These are phyloP conservation scores for Rhodotorula sp. DNA, from an alignment of 1,284 basidiomycete genomes.

Conservation along the genomic window DNA sequence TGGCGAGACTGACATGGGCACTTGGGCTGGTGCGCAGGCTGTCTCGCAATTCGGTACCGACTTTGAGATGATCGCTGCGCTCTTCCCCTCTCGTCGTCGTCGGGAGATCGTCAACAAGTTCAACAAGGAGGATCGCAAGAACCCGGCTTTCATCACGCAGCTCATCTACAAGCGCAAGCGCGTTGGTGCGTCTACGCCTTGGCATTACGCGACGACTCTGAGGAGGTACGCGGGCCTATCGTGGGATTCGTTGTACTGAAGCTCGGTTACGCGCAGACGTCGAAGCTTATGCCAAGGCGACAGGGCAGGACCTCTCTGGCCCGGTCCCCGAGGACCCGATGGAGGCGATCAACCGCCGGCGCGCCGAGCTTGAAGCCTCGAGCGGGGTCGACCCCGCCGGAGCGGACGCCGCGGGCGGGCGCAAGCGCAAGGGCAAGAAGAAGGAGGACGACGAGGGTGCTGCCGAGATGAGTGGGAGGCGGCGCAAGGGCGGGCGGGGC, in stretches of 20 bases:
- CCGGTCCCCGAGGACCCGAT: conserved; percentile 43
- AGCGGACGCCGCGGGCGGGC: neutral
- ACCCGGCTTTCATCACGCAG: conserved; percentile 55
- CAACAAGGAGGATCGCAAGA: conserved; percentile 78
- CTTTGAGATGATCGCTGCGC: conserved; percentile 82
- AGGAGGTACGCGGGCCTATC: neutral
- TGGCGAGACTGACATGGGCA: neutral
- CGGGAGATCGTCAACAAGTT: conserved; percentile 89
- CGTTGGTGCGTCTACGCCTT: conserved; percentile 26
- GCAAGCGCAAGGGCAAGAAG: conserved; percentile 9
- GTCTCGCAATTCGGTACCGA: conserved; percentile 85
- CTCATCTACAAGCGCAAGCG: conserved; percentile 44
- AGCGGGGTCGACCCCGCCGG: conserved; percentile 5
- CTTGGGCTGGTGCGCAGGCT: conserved; percentile 58
- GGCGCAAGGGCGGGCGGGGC: conserved; percentile 24
- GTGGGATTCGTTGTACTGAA: no score
- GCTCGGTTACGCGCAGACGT: conserved; percentile 26
- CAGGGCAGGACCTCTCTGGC: conserved; percentile 39
- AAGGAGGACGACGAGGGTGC: conserved; percentile 3
- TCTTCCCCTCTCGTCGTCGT: conserved; percentile 79
- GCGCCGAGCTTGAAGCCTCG: conserved; percentile 27
- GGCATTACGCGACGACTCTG: no score
- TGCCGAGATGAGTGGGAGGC: conserved; percentile 8
- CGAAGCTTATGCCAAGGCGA: conserved; percentile 33
- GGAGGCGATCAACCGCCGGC: conserved; percentile 39